Conservation (phyloP, 2,329 filamentous ascomycete species). For the Aspergillus ibericus region DNA sequence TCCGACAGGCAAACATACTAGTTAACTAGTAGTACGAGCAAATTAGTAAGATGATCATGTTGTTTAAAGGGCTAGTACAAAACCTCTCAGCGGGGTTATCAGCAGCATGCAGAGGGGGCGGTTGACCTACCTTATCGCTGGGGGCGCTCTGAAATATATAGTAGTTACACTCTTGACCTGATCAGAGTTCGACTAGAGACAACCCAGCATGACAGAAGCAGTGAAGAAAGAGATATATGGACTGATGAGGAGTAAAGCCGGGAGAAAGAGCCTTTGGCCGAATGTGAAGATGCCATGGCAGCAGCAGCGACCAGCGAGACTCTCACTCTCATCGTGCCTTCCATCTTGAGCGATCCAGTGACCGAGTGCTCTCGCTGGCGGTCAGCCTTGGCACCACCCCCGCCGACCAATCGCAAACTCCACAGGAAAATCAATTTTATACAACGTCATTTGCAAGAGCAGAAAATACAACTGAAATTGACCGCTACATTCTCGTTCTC, state of each 20-base stretch:
- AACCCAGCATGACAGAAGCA: too few relatives aligned
- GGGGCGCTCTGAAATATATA: neutral
- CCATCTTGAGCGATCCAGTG: neutral
- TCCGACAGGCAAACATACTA: neutral
- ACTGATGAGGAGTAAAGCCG: too few relatives aligned
- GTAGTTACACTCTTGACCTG: too few relatives aligned
- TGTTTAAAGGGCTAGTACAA: too few relatives aligned
- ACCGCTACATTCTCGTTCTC: neutral
- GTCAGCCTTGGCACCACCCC: constrained; percentile 23
- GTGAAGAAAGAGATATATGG: too few relatives aligned
- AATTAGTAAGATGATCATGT: too few relatives aligned
- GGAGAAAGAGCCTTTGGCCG: too few relatives aligned
- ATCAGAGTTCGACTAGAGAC: too few relatives aligned
- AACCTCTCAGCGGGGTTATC: neutral
- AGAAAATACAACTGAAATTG: neutral
- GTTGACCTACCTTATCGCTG: neutral
- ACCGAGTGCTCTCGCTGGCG: neutral
- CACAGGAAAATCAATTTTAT: constrained; percentile 24
- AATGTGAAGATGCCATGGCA: too few relatives aligned
- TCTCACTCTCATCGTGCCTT: neutral
- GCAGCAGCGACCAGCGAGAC: too few relatives aligned
- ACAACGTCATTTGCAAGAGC: constrained; percentile 19
- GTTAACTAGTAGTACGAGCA: too few relatives aligned
- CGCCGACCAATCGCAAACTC: constrained; percentile 26
- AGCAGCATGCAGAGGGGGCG: neutral